Percentiles rank a stretch among this genome's conserved stretches.
Conservation (phyloP, 2,329 filamentous ascomycete species). For the Fusarium sulawesiense region DNA sequence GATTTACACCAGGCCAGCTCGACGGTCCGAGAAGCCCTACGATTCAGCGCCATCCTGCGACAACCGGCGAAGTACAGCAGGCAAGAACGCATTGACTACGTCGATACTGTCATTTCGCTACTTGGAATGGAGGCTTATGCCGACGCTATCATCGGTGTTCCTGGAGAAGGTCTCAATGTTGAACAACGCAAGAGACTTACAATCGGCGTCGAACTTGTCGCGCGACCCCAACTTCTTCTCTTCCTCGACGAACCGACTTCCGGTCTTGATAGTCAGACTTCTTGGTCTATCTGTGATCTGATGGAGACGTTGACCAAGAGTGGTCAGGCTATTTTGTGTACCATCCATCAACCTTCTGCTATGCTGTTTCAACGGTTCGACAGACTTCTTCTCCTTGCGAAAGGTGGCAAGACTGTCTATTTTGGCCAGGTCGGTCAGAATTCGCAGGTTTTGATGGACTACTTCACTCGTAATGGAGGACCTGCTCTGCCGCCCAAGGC, state of each 20-base stretch:
- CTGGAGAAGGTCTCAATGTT: slow-evolving; percentile 67
- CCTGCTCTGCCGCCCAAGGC: slow-evolving; percentile 62
- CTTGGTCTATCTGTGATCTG: slow-evolving; percentile 69
- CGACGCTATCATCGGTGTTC: slow-evolving; percentile 69
- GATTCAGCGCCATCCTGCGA: slow-evolving; percentile 82
- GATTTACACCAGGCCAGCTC: slow-evolving; percentile 83
- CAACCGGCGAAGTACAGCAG: slow-evolving; percentile 75
- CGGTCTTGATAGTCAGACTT: slow-evolving; percentile 69
- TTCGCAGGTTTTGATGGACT: slow-evolving; percentile 63
- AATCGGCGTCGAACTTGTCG: slow-evolving; percentile 66
- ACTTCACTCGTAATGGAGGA: slow-evolving; percentile 73
- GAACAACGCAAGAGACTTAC: slow-evolving; percentile 69
- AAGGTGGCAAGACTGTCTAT: slow-evolving; percentile 66
- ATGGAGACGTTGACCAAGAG: slow-evolving; percentile 66
- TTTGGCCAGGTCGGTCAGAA: slow-evolving; percentile 72
- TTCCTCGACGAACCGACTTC: slow-evolving; percentile 69
- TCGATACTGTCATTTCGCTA: slow-evolving; percentile 77
- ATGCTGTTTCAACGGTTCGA: slow-evolving; percentile 60
- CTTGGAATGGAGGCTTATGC: slow-evolving; percentile 72
- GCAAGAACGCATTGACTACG: slow-evolving; percentile 81
- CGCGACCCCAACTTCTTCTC: slow-evolving; percentile 65
- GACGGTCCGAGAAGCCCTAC: slow-evolving; percentile 84
- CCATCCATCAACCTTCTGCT: slow-evolving; percentile 17
- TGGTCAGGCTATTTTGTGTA: slow-evolving; percentile 58
- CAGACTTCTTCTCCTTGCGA: neutral